These are phyloP conservation scores for Iris macrosiphon DNA, from an alignment of 106 monocot species.

Conservation along the genomic window DNA sequence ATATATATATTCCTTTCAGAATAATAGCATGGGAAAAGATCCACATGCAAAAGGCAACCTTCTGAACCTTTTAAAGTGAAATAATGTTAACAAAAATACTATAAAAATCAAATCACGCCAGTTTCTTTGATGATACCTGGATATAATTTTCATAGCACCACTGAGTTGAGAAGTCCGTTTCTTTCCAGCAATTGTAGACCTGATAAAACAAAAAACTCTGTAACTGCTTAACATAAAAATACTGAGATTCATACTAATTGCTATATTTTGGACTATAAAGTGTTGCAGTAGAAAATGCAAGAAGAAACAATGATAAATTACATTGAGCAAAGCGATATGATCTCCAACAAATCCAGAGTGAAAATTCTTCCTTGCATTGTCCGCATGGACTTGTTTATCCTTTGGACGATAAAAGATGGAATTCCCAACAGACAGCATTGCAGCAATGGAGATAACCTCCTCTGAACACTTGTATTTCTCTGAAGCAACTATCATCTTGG, in stretches of 20 bases:
- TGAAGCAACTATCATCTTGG: conserved; percentile 88
- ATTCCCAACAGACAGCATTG: conserved; percentile 80
- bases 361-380: conserved; percentile 81
- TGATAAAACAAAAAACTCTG: conserved; percentile 31
- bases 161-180: conserved; percentile 83
- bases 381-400: conserved; percentile 89
- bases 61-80: not conserved
- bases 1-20: too few species aligned
- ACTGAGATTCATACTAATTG: not conserved
- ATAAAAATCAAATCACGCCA: conserved; percentile 28
- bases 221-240: not conserved
- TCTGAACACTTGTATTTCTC: conserved; percentile 79
- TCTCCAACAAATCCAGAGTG: conserved; percentile 89
- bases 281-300: not conserved
- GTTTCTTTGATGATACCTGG: conserved; percentile 75
- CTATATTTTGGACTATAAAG: not conserved
- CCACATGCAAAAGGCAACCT: too few species aligned
- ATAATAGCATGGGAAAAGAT: too few species aligned
- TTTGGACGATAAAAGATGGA: conserved; percentile 90
- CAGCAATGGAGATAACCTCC: conserved; percentile 61
- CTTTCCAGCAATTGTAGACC: conserved; percentile 91
- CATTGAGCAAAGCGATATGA: conserved; percentile 78
- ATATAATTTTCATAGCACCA: conserved; percentile 98
- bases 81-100: conserved; percentile 2
- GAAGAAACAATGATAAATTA: conserved; percentile 9